Base-by-base conservation (phyloP, 129 eudicot genomes). In the Centaurea solstitialis region DNA sequence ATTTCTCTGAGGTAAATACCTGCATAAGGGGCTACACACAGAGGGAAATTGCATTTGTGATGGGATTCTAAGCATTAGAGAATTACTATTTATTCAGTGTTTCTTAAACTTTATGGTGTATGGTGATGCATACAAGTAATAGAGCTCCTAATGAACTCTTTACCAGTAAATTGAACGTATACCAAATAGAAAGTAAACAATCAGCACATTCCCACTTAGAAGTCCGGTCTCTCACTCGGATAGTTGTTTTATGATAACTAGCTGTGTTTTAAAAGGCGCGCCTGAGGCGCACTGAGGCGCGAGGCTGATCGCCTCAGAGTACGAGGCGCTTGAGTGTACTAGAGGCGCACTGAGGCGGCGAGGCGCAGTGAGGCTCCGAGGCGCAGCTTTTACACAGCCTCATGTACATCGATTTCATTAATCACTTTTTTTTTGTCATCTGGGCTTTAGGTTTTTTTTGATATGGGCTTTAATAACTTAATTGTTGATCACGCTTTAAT, bases 231-330 rank as follows among this genome's bases (percentile, higher is more conserved):
- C 30, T 33, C 5, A 21, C 17, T 68, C 47, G 57, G 71, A 53
- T 65, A 73, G 69, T 15, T 33, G 43, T 59, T 35, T 70, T 38
- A 40, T 70, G 82, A 61, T 35, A 72, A 80, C 33, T 79, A 53
- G 33, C n/a, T n/a, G n/a, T n/a, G n/a, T n/a, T n/a, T n/a, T n/a
- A n/a, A n/a, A n/a, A n/a, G n/a, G n/a, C n/a, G n/a, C n/a, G n/a
- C n/a, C n/a, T n/a, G n/a, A n/a, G n/a, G n/a, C n/a, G n/a, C n/a
- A n/a, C n/a, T n/a, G n/a, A n/a, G n/a, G n/a, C n/a, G n/a, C n/a
- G n/a, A n/a, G n/a, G n/a, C n/a, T n/a, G n/a, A n/a, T n/a, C n/a
- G n/a, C n/a, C n/a, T n/a, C n/a, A n/a, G n/a, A n/a, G n/a, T n/a
- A n/a, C n/a, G n/a, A n/a, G n/a, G n/a, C n/a, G n/a, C n/a, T n/a